Conservation (phyloP, 169 alveolate species). For the Miamiensis avidus region DNA sequence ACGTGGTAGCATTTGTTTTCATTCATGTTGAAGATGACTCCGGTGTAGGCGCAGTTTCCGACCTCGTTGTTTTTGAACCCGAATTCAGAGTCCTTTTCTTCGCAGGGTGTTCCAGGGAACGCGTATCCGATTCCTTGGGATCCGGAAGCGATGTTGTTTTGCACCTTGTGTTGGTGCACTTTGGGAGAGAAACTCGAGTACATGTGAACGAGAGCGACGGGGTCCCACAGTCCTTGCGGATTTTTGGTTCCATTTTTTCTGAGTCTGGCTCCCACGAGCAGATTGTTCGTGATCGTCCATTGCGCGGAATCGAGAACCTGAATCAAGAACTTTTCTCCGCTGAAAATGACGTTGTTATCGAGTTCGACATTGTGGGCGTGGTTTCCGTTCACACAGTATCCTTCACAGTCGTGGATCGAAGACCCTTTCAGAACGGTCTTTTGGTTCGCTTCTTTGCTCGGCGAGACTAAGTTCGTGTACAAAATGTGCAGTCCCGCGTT, state of each 20-base stretch:
- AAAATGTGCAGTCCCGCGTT: background rate
- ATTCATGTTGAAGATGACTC: background rate
- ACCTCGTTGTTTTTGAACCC: background rate
- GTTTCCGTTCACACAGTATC: background rate
- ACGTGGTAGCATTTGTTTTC: background rate
- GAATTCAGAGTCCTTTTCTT: background rate
- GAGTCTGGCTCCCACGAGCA: background rate
- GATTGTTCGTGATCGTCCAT: background rate
- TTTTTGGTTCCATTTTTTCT: background rate
- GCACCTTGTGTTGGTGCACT: background rate
- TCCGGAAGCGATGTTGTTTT: background rate
- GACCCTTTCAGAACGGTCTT: background rate
- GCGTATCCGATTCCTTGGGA: background rate
- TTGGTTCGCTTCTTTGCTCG: background rate
- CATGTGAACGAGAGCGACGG: background rate
- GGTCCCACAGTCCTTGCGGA: background rate
- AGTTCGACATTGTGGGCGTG: background rate
- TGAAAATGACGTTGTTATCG: background rate
- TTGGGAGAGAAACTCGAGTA: background rate
- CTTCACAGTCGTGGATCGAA: slow-evolving; percentile 3
- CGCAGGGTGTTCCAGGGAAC: background rate
- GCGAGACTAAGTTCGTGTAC: background rate
- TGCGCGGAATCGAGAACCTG: background rate
- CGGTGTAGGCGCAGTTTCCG: background rate
- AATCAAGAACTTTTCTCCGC: background rate